Evolutionary conservation across 2,329 filamentous ascomycete species (phyloP), one percentile per base, ranked within the genome.

Genomic region (Epicoccum sorghinum): DNA sequence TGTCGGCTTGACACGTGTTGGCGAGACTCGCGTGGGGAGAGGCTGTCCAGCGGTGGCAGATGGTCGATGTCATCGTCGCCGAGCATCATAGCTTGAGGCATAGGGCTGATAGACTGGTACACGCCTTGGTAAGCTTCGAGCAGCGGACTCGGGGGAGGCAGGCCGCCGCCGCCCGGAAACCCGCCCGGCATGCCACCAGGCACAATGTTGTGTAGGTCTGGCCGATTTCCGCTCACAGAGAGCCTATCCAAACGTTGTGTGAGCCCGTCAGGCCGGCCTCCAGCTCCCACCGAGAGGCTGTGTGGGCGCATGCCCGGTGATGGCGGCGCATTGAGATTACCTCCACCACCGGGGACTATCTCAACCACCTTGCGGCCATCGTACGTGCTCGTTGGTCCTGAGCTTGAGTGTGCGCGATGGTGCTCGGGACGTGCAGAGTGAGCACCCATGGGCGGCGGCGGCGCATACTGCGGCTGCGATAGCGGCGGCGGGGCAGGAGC

Each of bases 91-190:
- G 93, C 91, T 0, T 92, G 92, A 0, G 93, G 93, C 91, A 97
- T 96, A 0, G 93, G 93, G 0, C 93, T 96, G 65, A 96, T 90
- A 53, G 90, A 91, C 75, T 98, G 93, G 67, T 96, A 98, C 0
- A 93, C 96, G 35, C 93, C 93, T 58, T 88, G 89, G 75, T 98
- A 98, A 0, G 95, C 88, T 76, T 98, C 93, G 2, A 96, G 84
- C 44, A 98, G 80, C 0, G 93, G 95, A 58, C 91, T 96, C 1
- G 86, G 86, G 0, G 92, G 91, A 1, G 91, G 83, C 39, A 81
- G 71, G 30, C 69, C 54, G 14, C 72, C 54, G 18, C 72, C 59
- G n/a, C 54, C 59, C 7, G 45, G 45, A 32, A 56, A 62, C 7
- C 60, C 62, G 12, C 66, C 65, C 4, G 67, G 61, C 53, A 65